These are phyloP conservation scores for Grigorovia yakushimaensis DNA, from an alignment of 805 yeast genomes.

Conservation along the genomic window DNA sequence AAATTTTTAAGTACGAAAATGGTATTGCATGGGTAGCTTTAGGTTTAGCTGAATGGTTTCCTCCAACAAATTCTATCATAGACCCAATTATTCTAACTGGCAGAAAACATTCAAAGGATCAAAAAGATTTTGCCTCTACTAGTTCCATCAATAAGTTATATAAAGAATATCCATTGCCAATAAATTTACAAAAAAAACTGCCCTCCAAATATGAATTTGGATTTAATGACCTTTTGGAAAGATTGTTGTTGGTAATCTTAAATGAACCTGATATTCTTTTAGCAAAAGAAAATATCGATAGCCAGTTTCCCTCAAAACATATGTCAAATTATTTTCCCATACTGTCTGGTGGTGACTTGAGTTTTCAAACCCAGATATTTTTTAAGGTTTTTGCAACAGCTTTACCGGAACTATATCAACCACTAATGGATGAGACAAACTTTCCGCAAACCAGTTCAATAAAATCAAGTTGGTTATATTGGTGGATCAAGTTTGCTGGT, in stretches of 20 bases:
- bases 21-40: slow-evolving; percentile 84
- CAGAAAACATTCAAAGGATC: slow-evolving; percentile 13
- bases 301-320: slow-evolving; percentile 6
- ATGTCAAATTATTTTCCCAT: slow-evolving; percentile 24
- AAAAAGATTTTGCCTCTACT: not conserved
- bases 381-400: slow-evolving; percentile 51
- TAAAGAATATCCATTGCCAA: slow-evolving; percentile 24
- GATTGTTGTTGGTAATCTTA: slow-evolving; percentile 62
- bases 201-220: slow-evolving; percentile 32
- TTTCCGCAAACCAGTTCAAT: slow-evolving; percentile 40
- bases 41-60: slow-evolving; percentile 83
- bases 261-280: slow-evolving; percentile 52
- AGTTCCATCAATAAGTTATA: slow-evolving; percentile 10
- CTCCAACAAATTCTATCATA: slow-evolving; percentile 43
- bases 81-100: slow-evolving; percentile 22
- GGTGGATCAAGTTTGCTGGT: slow-evolving; percentile 94
- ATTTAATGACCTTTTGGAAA: slow-evolving; percentile 63
- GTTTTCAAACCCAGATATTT: slow-evolving; percentile 31
- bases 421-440: slow-evolving; percentile 72
- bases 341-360: slow-evolving; percentile 27
- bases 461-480: slow-evolving; percentile 77
- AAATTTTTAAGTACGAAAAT: slow-evolving; percentile 63
- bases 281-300: slow-evolving; percentile 10
- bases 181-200: slow-evolving; percentile 11
- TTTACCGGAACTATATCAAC: slow-evolving; percentile 70